Base-by-base conservation (phyloP, 139 green algal species). In the Volvox reticuliferus region DNA sequence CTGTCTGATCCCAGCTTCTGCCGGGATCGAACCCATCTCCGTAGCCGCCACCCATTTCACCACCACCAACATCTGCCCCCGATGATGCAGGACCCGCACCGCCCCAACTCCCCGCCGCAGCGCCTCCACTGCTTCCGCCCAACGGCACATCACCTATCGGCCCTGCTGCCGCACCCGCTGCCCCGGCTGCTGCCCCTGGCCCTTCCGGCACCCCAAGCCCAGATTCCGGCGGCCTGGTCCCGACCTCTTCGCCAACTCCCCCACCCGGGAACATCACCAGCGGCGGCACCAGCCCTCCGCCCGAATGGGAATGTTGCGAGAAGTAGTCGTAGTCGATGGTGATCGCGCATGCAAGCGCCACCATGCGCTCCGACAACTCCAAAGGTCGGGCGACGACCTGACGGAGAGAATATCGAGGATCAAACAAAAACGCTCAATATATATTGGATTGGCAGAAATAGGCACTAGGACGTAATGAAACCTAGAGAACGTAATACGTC, bases 261-360 rank as follows among this genome's bases (percentile, higher is more conserved):
- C 89, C 80, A 26, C 50, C 28, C 3, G 89, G 87, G 28, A 92
- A 91, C 36, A 91, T 76, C 88, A 96, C 91, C 89, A 94, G 83
- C 62, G 93, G 78, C 12, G 88, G 80, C 32, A 76, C 21, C 1
- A 96, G 79, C 65, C 91, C 81, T 37, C 95, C 95, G 17, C 82
- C 79, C 63, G 89, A 89, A 81, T 94, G 93, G 1, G 91, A 95
- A 91, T 97, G 96, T 67, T 95, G 93, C 18, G 35, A 83, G 89
- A 95, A 95, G 91, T 84, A 95, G 89, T 93, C 91, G 82, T 94
- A 95, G 86, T 95, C 93, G 16, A 95, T 88, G 37, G 87, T 94
- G 67, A 99, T 95, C 6, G 97, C 97, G 2, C 94, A 95, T 2
- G 97, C 97, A 63, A 99, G 94, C 26, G 95, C 96, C 12, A 97